phyloP scores from a whole-genome alignment of 1,284 basidiomycete species.

The Naganishia cerealis region DNA sequence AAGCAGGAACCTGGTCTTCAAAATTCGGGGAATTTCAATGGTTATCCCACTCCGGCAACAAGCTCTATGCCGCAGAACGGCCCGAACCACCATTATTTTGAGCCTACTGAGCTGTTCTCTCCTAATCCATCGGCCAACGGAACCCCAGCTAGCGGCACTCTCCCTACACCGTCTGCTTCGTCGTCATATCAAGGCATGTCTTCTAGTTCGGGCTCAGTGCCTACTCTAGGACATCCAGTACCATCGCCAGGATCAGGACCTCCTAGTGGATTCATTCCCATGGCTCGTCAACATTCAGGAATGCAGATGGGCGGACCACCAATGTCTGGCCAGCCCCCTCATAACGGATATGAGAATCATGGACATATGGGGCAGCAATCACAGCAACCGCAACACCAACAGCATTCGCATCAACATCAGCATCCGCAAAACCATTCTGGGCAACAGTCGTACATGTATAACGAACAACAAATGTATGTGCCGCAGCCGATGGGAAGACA shows the following conservation, averaged over 20 bases:
- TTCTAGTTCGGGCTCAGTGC: conserved; percentile 20
- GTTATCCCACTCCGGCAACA: conserved; percentile 12
- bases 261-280: conserved; percentile 3
- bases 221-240: conserved; percentile 15
- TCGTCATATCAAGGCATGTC: conserved; percentile 24
- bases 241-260: conserved; percentile 7
- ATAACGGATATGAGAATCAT: conserved; percentile 11
- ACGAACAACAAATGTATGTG: conserved; percentile 9
- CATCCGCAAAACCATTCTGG: neutral
- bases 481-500: conserved; percentile 11
- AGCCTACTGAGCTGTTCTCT: conserved; percentile 25
- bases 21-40: conserved; percentile 11
- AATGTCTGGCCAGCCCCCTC: neutral
- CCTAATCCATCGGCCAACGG: conserved; percentile 12
- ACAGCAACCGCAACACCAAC: conserved; percentile 1
- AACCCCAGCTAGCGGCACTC: conserved; percentile 11
- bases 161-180: conserved; percentile 10
- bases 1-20: conserved; percentile 4
- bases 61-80: conserved; percentile 7
- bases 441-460: conserved; percentile 15
- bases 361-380: neutral
- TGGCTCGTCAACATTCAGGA: conserved; percentile 14
- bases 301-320: conserved; percentile 2
- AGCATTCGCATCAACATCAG: conserved; percentile 3
- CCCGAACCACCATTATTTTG: conserved; percentile 23